Evolutionary conservation across 345 rosid species (phyloP).

Genomic region (Nasturtium officinale): DNA sequence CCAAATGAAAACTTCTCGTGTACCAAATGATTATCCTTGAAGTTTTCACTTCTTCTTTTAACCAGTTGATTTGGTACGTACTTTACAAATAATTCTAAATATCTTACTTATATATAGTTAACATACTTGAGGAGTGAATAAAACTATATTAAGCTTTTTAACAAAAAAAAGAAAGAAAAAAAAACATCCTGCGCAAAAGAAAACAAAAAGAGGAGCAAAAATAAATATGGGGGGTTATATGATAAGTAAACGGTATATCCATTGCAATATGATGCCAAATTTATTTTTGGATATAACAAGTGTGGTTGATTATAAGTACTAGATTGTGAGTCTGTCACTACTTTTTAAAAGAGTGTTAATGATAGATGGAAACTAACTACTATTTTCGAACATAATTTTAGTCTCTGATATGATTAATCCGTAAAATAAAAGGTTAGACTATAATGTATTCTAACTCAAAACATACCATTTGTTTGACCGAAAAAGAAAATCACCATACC

Average conservation of each 20-base stretch:
- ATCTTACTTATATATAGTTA: too few relatives aligned
- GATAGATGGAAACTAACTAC: background rate
- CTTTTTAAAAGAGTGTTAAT: background rate
- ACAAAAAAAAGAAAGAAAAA: too few relatives aligned
- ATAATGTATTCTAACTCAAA: too few relatives aligned
- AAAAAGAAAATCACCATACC: background rate
- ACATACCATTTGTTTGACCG: too few relatives aligned
- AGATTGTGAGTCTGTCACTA: background rate
- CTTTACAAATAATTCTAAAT: too few relatives aligned
- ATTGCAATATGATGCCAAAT: background rate
- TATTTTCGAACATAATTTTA: too few relatives aligned
- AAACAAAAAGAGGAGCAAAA: background rate
- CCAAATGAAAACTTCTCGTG: slow-evolving; percentile 86
- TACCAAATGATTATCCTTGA: too few relatives aligned
- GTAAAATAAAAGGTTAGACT: background rate
- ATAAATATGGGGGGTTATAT: background rate
- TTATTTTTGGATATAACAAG: background rate
- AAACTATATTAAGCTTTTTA: too few relatives aligned
- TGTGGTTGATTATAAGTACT: background rate
- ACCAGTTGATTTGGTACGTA: too few relatives aligned
- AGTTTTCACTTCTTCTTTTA: too few relatives aligned
- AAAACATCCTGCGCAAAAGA: too few relatives aligned
- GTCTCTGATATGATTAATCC: background rate
- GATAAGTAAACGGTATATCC: background rate
- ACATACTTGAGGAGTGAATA: too few relatives aligned